phyloP scores from a whole-genome alignment of 1,284 basidiomycete species.

The Hemileia vastatrix region DNA sequence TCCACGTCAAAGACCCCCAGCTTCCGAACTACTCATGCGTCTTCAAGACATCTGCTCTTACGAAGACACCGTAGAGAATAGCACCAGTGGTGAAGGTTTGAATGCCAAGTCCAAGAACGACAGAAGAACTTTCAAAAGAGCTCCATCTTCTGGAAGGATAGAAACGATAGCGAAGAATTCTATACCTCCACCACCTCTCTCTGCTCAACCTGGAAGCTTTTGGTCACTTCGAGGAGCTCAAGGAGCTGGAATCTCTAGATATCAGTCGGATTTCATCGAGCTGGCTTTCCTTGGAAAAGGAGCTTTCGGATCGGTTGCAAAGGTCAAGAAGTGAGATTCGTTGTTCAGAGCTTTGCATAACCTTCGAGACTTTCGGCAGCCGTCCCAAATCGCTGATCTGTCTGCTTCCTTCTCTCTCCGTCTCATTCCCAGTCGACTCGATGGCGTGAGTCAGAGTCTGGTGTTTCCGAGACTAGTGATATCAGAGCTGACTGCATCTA shows the following conservation, averaged over 20 bases:
- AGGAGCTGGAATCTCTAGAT: constrained; percentile 27
- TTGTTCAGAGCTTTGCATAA: no score
- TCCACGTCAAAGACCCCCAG: constrained; percentile 31
- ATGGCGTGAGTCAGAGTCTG: neutral
- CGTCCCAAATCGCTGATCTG: no score
- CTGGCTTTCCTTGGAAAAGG: constrained; percentile 44
- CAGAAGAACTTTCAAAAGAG: neutral
- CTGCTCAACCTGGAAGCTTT: neutral
- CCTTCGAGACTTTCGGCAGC: no score
- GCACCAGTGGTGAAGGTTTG: neutral
- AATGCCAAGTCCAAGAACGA: neutral
- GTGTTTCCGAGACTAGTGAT: no score
- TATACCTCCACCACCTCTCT: neutral
- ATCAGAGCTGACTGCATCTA: no score
- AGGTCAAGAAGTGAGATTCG: constrained; percentile 29
- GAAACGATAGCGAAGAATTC: neutral
- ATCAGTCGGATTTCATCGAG: constrained; percentile 42
- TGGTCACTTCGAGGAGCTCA: neutral
- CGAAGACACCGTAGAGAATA: constrained; percentile 27
- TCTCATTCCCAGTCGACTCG: no score
- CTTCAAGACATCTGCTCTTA: constrained; percentile 35
- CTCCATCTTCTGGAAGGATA: neutral
- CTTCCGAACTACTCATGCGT: constrained; percentile 27
- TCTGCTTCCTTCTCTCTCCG: no score
- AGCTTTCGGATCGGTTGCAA: constrained; percentile 41